Percentiles rank a stretch among this genome's conserved stretches.
phyloP scores from a whole-genome alignment of 257 asterid genomes.

The Ilex aquifolium region DNA sequence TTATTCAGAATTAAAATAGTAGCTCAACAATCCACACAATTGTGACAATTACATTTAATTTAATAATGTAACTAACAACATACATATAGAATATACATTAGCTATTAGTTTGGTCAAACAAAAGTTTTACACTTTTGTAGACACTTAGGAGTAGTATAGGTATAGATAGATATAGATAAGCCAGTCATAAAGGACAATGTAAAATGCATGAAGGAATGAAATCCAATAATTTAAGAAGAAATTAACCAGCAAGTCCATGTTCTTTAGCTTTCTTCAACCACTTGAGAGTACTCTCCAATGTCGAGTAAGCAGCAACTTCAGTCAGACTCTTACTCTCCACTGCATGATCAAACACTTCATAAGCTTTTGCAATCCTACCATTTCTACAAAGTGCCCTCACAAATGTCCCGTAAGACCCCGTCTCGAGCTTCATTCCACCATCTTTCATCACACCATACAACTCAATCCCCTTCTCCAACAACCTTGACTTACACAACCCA shows the following conservation, averaged over 20 bases:
- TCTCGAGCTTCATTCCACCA: constrained; percentile 51
- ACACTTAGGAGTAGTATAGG: too few species aligned
- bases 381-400: constrained; percentile 67
- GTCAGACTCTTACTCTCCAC: constrained; percentile 83
- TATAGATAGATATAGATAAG: too few species aligned
- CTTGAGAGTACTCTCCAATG: constrained; percentile 71
- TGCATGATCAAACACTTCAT: constrained; percentile 84
- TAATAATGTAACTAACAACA: too few species aligned
- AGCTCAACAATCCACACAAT: too few species aligned
- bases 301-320: constrained; percentile 73
- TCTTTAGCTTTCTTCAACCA: constrained; percentile 84
- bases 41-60: too few species aligned
- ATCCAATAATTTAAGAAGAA: background rate
- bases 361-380: constrained; percentile 83
- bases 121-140: too few species aligned
- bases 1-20: too few species aligned
- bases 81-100: too few species aligned
- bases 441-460: constrained; percentile 69
- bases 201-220: too few species aligned
- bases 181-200: too few species aligned
- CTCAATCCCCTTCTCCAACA: constrained; percentile 63
- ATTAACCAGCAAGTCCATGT: constrained; percentile 51
- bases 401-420: constrained; percentile 75
- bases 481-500: constrained; percentile 77
- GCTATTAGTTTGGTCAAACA: too few species aligned